phyloP scores from a whole-genome alignment of 306 rosid genomes.

The Oemleria cerasiformis region DNA sequence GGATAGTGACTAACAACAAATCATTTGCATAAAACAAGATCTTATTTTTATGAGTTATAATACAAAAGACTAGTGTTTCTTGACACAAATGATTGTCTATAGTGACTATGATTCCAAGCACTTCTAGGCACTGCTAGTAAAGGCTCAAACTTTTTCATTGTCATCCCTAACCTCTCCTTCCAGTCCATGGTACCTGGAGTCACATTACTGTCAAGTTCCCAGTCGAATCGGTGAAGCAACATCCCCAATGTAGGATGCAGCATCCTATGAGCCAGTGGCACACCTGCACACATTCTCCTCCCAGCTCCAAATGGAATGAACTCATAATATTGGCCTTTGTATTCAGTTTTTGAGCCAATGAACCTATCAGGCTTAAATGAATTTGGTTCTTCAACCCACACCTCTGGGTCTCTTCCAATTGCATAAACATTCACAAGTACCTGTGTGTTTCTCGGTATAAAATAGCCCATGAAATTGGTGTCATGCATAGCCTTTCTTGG shows the following conservation, averaged over 20 bases:
- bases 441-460: slow-evolving; percentile 44
- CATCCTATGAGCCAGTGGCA: slow-evolving; percentile 44
- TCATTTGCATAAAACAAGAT: background rate
- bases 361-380: slow-evolving; percentile 46
- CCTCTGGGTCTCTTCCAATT: slow-evolving; percentile 53
- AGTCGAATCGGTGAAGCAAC: slow-evolving; percentile 55
- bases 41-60: too few relatives aligned
- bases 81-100: background rate
- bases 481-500: slow-evolving; percentile 40
- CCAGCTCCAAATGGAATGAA: slow-evolving; percentile 63
- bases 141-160: slow-evolving; percentile 41
- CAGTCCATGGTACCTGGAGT: slow-evolving; percentile 32
- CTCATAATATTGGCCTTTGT: slow-evolving; percentile 50
- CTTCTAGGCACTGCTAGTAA: slow-evolving; percentile 41
- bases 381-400: slow-evolving; percentile 38
- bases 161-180: slow-evolving; percentile 41
- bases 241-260: slow-evolving; percentile 42
- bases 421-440: slow-evolving; percentile 54
- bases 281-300: slow-evolving; percentile 54
- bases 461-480: slow-evolving; percentile 41
- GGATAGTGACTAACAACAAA: background rate
- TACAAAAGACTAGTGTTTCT: background rate
- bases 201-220: slow-evolving; percentile 36
- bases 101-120: slow-evolving; percentile 2
- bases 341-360: slow-evolving; percentile 23